Evolutionary conservation across 2,329 filamentous ascomycete species (phyloP).

Genomic region (Aspergillus melleus): DNA sequence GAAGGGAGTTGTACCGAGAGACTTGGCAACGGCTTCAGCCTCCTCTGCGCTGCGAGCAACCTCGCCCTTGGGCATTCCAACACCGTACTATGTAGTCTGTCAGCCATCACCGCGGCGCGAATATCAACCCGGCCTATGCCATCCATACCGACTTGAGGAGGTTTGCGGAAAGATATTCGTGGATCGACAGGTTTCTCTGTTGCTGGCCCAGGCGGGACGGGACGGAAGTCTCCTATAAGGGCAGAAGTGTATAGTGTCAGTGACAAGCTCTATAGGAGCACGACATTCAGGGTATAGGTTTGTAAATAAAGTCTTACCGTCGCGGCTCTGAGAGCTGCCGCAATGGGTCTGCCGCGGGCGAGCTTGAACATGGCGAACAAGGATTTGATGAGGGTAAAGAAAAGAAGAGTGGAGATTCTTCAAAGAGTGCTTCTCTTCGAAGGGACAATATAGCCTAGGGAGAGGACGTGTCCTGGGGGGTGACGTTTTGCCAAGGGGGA

Average conservation of each 20-base stretch:
- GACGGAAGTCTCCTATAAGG: conserved; percentile 58
- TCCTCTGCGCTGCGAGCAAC: conserved; percentile 82
- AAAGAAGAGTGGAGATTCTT: conserved; percentile 12
- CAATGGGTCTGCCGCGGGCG: conserved; percentile 71
- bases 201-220: conserved; percentile 61
- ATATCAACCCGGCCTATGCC: not conserved
- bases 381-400: conserved; percentile 6
- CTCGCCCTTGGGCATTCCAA: conserved; percentile 86
- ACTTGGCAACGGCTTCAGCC: conserved; percentile 87
- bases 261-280: not conserved
- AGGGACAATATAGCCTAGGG: conserved; percentile 6
- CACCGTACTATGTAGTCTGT: conserved; percentile 70
- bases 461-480: conserved; percentile 8
- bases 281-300: conserved; percentile 12
- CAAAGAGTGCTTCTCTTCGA: not conserved
- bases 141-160: conserved; percentile 68
- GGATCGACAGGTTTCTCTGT: conserved; percentile 91
- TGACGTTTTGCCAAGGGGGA: conserved; percentile 17
- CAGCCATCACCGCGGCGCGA: conserved; percentile 17
- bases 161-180: conserved; percentile 96
- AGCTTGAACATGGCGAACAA: conserved; percentile 79
- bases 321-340: conserved; percentile 74
- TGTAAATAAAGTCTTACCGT: conserved; percentile 58
- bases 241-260: conserved; percentile 54
- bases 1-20: conserved; percentile 64